Evolutionary conservation across 805 yeast genomes (phyloP).

Genomic region (Saccharomyces kudriavzevii): DNA sequence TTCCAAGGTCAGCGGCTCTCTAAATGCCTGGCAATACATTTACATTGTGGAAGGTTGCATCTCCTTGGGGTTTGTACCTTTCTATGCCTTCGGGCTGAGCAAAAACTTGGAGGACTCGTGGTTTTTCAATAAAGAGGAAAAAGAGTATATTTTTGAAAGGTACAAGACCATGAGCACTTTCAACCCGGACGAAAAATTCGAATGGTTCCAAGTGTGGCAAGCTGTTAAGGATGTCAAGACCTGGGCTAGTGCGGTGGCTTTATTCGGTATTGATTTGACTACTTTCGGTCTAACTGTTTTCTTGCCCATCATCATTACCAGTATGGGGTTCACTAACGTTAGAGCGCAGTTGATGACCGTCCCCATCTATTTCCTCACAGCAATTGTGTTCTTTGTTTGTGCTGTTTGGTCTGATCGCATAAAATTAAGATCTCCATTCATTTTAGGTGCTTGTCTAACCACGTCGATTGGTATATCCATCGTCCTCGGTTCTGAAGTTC

Average conservation of each 20-base stretch:
- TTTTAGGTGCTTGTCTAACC: constrained; percentile 29
- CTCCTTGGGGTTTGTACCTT: constrained; percentile 33
- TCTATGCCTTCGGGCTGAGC: constrained; percentile 34
- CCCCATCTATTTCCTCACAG: constrained; percentile 77
- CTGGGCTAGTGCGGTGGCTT: constrained; percentile 28
- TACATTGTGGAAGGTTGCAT: constrained; percentile 44
- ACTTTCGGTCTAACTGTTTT: constrained; percentile 38
- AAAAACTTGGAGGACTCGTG: constrained; percentile 33
- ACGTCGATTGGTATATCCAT: constrained; percentile 31
- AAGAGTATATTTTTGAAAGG: constrained; percentile 31
- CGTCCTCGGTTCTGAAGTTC: constrained; percentile 25
- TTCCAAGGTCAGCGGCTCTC: constrained; percentile 33
- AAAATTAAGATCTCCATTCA: constrained; percentile 38
- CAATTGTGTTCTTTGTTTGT: constrained; percentile 53
- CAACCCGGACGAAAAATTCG: constrained; percentile 32
- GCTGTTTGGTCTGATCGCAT: constrained; percentile 56
- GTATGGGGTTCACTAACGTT: constrained; percentile 48
- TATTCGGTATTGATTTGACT: constrained; percentile 35
- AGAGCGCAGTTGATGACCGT: constrained; percentile 74
- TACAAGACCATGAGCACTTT: constrained; percentile 30
- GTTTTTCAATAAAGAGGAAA: constrained; percentile 36
- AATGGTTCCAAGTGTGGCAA: constrained; percentile 31
- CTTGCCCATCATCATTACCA: constrained; percentile 30
- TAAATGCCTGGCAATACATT: constrained; percentile 45
- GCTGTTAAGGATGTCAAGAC: constrained; percentile 27